Percentiles rank a stretch among this genome's conserved stretches.
Conservation (phyloP, 2,329 filamentous ascomycete genomes). For the Paraphoma sp. region DNA sequence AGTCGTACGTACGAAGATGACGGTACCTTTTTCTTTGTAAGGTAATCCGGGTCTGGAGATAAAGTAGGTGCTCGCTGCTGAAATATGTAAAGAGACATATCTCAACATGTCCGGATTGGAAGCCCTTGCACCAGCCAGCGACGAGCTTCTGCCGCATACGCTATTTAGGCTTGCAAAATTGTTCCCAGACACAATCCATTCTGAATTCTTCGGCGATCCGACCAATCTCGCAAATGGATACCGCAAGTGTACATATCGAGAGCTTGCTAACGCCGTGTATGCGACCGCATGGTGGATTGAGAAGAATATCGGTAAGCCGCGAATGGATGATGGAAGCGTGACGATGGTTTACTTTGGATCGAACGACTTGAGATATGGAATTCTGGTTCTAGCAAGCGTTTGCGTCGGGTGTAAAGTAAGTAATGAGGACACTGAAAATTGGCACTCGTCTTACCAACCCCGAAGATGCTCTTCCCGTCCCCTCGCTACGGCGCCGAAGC, state of each 20-base stretch:
- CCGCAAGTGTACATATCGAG: slow-evolving; percentile 31
- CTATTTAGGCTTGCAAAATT: slow-evolving; percentile 11
- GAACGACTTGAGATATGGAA: slow-evolving; percentile 48
- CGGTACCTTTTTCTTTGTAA: too few relatives aligned
- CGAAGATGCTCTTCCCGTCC: slow-evolving; percentile 26
- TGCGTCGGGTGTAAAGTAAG: slow-evolving; percentile 50
- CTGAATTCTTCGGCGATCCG: slow-evolving; percentile 8
- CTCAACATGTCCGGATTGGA: background rate
- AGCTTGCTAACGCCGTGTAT: slow-evolving; percentile 34
- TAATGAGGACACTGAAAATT: background rate
- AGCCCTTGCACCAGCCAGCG: slow-evolving; percentile 4
- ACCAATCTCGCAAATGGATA: slow-evolving; percentile 28
- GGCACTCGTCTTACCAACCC: background rate
- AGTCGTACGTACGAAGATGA: too few relatives aligned
- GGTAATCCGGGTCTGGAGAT: too few relatives aligned
- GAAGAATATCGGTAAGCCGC: slow-evolving; percentile 30
- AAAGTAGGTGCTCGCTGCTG: too few relatives aligned
- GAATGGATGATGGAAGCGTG: slow-evolving; percentile 27
- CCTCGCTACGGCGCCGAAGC: slow-evolving; percentile 27
- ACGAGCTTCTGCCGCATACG: slow-evolving; percentile 12
- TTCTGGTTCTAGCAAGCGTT: slow-evolving; percentile 46
- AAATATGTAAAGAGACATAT: background rate
- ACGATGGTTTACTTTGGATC: slow-evolving; percentile 31
- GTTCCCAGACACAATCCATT: slow-evolving; percentile 4
- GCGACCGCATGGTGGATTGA: slow-evolving; percentile 35